Evolutionary conservation across 495 filamentous ascomycete species (phyloP).

Genomic region (Poronia punctata): DNA sequence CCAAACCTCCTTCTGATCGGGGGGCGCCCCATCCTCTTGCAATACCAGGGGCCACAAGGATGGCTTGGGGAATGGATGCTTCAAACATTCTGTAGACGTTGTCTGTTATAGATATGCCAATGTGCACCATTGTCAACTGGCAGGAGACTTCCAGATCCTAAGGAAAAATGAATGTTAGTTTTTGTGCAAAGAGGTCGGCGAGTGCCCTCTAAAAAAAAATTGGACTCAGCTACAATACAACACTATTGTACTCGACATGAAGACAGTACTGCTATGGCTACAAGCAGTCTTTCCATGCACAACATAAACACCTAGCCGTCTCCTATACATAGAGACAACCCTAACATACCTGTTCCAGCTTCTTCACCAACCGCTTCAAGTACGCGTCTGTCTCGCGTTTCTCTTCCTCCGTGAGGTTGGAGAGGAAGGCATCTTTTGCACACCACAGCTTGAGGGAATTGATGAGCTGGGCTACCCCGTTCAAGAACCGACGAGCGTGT

Average conservation of each 20-base stretch:
- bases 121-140: constrained; percentile 20
- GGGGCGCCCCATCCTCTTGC: constrained; percentile 44
- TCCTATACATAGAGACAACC: no score
- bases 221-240: no score
- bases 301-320: no score
- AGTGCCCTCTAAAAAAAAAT: no score
- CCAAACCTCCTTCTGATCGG: constrained; percentile 39
- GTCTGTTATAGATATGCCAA: constrained; percentile 34
- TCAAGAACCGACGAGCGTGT: constrained; percentile 32
- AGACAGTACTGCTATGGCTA: no score
- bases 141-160: no score
- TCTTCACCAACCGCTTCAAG: constrained; percentile 34
- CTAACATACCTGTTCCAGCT: constrained; percentile 40
- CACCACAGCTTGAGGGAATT: constrained; percentile 56
- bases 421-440: constrained; percentile 36
- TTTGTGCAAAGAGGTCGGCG: no score
- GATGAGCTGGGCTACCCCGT: constrained; percentile 45
- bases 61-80: constrained; percentile 27
- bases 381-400: constrained; percentile 32
- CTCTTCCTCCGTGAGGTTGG: constrained; percentile 37
- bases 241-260: no score
- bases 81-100: constrained; percentile 42
- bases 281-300: no score
- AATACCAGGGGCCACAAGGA: constrained; percentile 30
- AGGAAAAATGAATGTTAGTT: no score